Percentiles rank a stretch among this genome's conserved stretches.
Conservation (phyloP, 2,329 filamentous ascomycete genomes). For the Samsoniella hepiali region DNA sequence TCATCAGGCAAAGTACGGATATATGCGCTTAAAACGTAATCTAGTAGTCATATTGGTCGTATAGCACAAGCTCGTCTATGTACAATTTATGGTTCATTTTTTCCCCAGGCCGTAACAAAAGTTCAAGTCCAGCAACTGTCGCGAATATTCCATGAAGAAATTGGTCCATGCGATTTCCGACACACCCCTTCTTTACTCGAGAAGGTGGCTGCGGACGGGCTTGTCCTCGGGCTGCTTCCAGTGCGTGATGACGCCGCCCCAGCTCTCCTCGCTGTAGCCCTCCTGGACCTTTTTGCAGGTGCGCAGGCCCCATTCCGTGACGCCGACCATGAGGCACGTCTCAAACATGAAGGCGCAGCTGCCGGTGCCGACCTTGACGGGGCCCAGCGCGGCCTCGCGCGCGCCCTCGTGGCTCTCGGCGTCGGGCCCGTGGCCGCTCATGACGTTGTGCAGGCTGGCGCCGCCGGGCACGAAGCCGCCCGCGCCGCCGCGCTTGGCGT, state of each 20-base stretch:
- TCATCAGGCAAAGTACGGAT: not conserved
- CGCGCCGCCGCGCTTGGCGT: conserved; percentile 55
- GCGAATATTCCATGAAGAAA: not conserved
- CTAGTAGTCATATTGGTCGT: conserved; percentile 11
- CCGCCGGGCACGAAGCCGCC: conserved; percentile 58
- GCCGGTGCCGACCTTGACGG: conserved; percentile 55
- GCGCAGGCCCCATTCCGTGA: conserved; percentile 65
- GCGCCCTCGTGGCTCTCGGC: conserved; percentile 55
- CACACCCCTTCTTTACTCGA: conserved; percentile 12
- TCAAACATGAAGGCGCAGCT: conserved; percentile 70
- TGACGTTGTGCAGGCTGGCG: conserved; percentile 66
- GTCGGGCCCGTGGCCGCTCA: conserved; percentile 65
- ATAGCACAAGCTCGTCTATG: conserved; percentile 6
- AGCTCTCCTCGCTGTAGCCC: conserved; percentile 78
- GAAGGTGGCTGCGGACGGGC: conserved; percentile 27
- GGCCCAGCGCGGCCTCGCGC: conserved; percentile 50
- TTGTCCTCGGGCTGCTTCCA: conserved; percentile 47
- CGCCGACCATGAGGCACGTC: conserved; percentile 66
- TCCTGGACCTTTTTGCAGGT: conserved; percentile 59
- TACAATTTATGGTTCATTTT: not conserved
- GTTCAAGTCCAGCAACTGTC: not conserved
- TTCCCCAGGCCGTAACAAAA: not conserved
- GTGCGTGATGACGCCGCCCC: conserved; percentile 64
- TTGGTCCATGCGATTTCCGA: not conserved
- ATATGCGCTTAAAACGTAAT: not conserved